Evolutionary conservation across 2,329 filamentous ascomycete species (phyloP).

Genomic region (Aspergillus tamarii): DNA sequence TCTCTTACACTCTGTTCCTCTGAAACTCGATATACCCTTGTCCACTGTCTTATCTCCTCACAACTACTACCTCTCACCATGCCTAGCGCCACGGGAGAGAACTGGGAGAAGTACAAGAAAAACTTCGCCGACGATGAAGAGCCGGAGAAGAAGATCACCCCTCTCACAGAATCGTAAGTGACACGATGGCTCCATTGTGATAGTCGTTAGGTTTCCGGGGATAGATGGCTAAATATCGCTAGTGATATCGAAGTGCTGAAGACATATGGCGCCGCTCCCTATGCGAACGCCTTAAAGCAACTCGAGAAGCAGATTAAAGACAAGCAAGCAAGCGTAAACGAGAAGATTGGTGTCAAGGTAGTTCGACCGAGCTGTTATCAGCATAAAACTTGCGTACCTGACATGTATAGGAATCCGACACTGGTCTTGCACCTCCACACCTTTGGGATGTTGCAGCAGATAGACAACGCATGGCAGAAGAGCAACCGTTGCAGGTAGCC

Average conservation of each 20-base stretch:
- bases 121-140: slow-evolving; percentile 94
- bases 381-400: slow-evolving; percentile 26
- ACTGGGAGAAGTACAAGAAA: slow-evolving; percentile 99
- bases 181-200: not conserved
- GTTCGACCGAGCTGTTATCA: slow-evolving; percentile 11
- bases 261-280: slow-evolving; percentile 96
- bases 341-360: slow-evolving; percentile 79
- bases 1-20: slow-evolving; percentile 8
- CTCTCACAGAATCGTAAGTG: slow-evolving; percentile 88
- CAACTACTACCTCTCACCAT: slow-evolving; percentile 54
- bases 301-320: slow-evolving; percentile 99
- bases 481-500: slow-evolving; percentile 96
- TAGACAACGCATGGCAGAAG: slow-evolving; percentile 96
- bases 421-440: slow-evolving; percentile 94
- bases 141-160: slow-evolving; percentile 99
- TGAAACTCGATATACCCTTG: slow-evolving; percentile 7
- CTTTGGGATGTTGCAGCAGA: slow-evolving; percentile 98
- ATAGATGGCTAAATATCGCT: slow-evolving; percentile 36
- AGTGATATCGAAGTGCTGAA: slow-evolving; percentile 99
- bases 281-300: slow-evolving; percentile 91
- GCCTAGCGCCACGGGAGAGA: slow-evolving; percentile 90
- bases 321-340: slow-evolving; percentile 95
- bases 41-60: slow-evolving; percentile 24
- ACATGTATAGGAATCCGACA: slow-evolving; percentile 82
- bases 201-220: not conserved